A percentile compares a stretch with the other conserved stretches of the same genome.
Evolutionary conservation across 768 basidiomycete species (phyloP).

Genomic region (Termitomyces sp.): DNA sequence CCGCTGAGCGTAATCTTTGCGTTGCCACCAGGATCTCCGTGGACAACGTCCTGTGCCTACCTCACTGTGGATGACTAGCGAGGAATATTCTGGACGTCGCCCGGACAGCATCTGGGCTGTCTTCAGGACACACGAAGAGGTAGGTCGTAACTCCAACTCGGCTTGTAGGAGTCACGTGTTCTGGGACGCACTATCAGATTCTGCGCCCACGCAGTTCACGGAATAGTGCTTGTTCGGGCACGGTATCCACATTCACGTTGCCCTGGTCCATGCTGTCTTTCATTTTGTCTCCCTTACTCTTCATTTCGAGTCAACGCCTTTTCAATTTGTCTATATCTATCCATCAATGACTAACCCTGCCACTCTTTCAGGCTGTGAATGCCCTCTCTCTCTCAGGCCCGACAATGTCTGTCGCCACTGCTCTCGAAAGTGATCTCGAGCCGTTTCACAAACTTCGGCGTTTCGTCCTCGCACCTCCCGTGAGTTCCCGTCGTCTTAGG

Average conservation of each 20-base stretch:
- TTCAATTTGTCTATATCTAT: conserved; percentile 1
- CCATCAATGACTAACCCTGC: conserved; percentile 14
- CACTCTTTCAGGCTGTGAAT: conserved; percentile 40
- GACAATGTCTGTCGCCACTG: conserved; percentile 45
- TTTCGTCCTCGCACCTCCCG: conserved; percentile 23
- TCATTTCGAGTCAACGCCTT: background rate
- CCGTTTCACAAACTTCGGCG: conserved; percentile 53
- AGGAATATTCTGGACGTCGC: conserved; percentile 21
- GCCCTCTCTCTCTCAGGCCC: conserved; percentile 48
- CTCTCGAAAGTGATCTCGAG: conserved; percentile 59
- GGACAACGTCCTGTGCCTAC: conserved; percentile 29
- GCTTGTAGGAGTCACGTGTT: conserved; percentile 21
- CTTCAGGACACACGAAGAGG: conserved; percentile 58
- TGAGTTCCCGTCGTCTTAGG: conserved; percentile 8
- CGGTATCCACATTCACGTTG: conserved; percentile 15
- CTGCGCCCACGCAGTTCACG: conserved; percentile 17
- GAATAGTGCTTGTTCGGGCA: conserved; percentile 12
- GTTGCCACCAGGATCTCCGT: conserved; percentile 13
- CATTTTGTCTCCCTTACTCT: conserved; percentile 10
- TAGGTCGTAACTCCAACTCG: conserved; percentile 24
- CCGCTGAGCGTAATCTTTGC: conserved; percentile 16
- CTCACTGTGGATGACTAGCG: conserved; percentile 45
- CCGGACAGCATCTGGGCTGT: conserved; percentile 48
- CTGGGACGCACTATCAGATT: conserved; percentile 10
- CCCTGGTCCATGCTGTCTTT: conserved; percentile 13